Conservation (phyloP, 2,329 filamentous ascomycete species). For the Colletotrichum sp. region DNA sequence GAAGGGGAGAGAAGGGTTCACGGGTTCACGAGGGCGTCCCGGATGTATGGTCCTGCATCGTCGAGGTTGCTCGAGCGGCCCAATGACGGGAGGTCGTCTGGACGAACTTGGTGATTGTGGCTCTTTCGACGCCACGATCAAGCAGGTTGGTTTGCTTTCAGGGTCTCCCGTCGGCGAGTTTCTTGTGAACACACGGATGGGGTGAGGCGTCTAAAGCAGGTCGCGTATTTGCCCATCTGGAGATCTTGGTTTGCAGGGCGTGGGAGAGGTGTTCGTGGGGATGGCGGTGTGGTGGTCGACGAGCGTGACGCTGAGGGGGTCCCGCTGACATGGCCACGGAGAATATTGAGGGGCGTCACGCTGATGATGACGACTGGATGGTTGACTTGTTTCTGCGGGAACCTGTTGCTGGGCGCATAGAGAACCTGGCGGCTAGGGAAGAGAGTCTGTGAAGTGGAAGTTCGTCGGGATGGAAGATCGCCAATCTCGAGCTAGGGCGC, state of each 20-base stretch:
- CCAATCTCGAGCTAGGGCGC: background rate
- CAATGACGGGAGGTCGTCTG: background rate
- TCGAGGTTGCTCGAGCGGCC: background rate
- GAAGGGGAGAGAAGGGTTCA: background rate
- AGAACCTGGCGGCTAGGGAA: background rate
- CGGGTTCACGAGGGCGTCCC: background rate
- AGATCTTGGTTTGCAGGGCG: background rate
- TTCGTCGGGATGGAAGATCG: background rate
- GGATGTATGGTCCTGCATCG: background rate
- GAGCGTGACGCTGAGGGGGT: conserved; percentile 13
- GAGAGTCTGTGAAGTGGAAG: background rate
- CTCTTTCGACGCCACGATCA: background rate
- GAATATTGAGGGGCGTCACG: background rate
- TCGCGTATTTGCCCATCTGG: conserved; percentile 3
- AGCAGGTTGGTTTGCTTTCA: background rate
- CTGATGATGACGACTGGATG: background rate
- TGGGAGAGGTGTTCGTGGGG: background rate
- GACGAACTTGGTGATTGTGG: background rate
- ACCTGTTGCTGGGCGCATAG: conserved; percentile 8
- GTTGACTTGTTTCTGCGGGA: background rate
- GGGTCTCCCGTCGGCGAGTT: background rate
- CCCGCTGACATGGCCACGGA: background rate
- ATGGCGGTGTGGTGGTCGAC: background rate
- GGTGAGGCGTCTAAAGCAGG: conserved; percentile 9
- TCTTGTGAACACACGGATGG: conserved; percentile 7